These are phyloP conservation scores for Excoecaria cochinchinensis DNA, from an alignment of 345 rosid species.

Conservation along the genomic window DNA sequence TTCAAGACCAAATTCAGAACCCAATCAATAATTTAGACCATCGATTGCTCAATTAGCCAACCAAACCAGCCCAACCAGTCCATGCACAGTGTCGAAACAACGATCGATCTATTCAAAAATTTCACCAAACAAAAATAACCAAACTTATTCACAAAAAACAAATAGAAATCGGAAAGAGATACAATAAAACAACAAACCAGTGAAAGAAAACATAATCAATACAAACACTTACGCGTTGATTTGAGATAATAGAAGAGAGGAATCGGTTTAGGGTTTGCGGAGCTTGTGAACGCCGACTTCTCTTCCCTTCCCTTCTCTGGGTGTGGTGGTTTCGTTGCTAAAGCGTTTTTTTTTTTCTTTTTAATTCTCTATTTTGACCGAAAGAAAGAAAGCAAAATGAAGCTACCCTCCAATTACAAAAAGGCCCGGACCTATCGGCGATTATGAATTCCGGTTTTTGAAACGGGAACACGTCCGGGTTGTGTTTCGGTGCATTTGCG, in stretches of 20 bases:
- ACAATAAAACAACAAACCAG: constrained; percentile 6
- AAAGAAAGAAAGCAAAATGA: background rate
- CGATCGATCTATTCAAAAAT: constrained; percentile 42
- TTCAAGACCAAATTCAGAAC: constrained; percentile 24
- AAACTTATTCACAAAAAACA: constrained; percentile 23
- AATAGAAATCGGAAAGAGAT: background rate
- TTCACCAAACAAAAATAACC: constrained; percentile 4
- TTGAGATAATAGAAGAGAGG: background rate
- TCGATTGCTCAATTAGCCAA: constrained; percentile 13
- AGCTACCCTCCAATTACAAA: constrained; percentile 24
- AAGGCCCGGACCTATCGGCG: constrained; percentile 71
- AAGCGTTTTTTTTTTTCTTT: background rate
- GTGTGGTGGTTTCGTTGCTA: background rate
- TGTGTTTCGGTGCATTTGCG: constrained; percentile 41
- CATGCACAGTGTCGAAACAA: constrained; percentile 27
- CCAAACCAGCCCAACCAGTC: constrained; percentile 30
- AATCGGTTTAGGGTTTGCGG: constrained; percentile 43
- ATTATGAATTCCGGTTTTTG: constrained; percentile 61
- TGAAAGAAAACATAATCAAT: background rate
- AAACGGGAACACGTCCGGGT: constrained; percentile 68
- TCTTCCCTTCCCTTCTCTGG: constrained; percentile 4
- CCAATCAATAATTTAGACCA: constrained; percentile 28
- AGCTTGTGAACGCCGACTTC: constrained; percentile 31
- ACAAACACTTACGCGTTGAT: constrained; percentile 1
- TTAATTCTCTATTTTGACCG: constrained; percentile 27